Evolutionary conservation across 768 basidiomycete species (phyloP), one percentile per base, ranked within the genome.

Genomic region (Rhizopogon vinicolor): DNA sequence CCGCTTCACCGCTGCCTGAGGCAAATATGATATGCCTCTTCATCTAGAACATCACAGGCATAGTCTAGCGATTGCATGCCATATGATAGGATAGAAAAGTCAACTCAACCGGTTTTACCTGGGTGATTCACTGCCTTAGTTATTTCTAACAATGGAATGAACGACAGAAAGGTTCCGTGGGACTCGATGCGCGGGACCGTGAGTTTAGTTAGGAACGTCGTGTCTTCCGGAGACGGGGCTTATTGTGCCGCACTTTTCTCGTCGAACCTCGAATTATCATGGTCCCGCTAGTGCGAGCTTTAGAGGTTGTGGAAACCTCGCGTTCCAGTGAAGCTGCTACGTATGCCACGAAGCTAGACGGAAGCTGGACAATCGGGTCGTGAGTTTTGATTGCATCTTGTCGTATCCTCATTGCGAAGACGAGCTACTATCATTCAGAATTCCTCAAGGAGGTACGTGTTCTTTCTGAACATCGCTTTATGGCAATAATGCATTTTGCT

Each of bases 361-460:
- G 72, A 16, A 71, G 74, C 5, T 83, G 82, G 82, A 44, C 67
- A 5, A 59, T 81, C 44, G 70, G 67, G 48, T 72, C 72, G 82
- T 80, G 60, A 62, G 79, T 72, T 5, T 37, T 10, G 8, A 33
- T 39, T 28, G 19, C 16, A 22, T 51, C 16, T 46, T 40, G 42
- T 46, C 39, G 54, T 51, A 40, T 52, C 52, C 37, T 57, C 55
- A 41, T 44, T 41, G 35, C 45, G 29, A 54, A 44, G 37, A 40
- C 31, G 44, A 25, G 13, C 35, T 44, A 31, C 28, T 41, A 46
- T 19, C 40, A 14, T 44, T 31, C 59, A 84, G 83, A 40, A 65
- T 83, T 49, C 75, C 82, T 3, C 80, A 83, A 63, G 82, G 83
- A 69, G 82, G 83, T 80, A 43, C 49, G 6, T 25, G 35, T 28